Percentiles rank a stretch among this genome's conserved stretches.
phyloP scores from a whole-genome alignment of 129 eudicot genomes.

The Glebionis coronaria region DNA sequence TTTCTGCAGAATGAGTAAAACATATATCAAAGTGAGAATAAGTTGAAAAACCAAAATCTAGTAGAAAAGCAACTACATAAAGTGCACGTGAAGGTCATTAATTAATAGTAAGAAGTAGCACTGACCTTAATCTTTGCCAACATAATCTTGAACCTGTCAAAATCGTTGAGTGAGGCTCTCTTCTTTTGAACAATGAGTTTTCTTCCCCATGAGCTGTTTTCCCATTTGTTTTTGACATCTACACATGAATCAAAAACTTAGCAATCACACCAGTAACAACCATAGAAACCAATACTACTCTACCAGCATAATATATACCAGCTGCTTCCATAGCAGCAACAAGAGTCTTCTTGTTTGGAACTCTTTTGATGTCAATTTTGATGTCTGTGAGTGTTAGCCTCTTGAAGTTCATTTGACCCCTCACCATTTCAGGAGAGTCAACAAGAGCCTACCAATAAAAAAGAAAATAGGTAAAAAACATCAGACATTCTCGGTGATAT shows the following conservation, averaged over 20 bases:
- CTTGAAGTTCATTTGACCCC: constrained; percentile 71
- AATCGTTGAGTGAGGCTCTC: constrained; percentile 56
- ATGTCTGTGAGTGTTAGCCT: constrained; percentile 71
- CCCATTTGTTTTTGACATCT: constrained; percentile 64
- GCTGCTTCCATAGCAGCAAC: constrained; percentile 75
- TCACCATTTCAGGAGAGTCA: constrained; percentile 68
- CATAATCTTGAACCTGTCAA: constrained; percentile 61
- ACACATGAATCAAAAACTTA: neutral
- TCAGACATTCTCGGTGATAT: neutral
- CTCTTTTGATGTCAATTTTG: constrained; percentile 61
- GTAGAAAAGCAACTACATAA: neutral
- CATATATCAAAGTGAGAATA: neutral
- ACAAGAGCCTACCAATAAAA: constrained; percentile 53
- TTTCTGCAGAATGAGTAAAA: constrained; percentile 31
- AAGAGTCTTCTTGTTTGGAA: constrained; percentile 69
- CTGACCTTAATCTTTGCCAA: constrained; percentile 60
- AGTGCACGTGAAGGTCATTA: neutral
- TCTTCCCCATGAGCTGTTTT: constrained; percentile 61
- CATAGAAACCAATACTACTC: neutral
- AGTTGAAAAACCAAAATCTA: neutral
- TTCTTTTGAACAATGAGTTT: constrained; percentile 55
- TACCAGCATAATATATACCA: constrained; percentile 26
- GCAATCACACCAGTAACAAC: neutral
- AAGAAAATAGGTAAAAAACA: neutral
- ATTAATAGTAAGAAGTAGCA: neutral